Percentiles rank a stretch among this genome's conserved stretches.
Conservation (phyloP, 164 flowering plant genomes). For the Stephania yunnanensis region DNA sequence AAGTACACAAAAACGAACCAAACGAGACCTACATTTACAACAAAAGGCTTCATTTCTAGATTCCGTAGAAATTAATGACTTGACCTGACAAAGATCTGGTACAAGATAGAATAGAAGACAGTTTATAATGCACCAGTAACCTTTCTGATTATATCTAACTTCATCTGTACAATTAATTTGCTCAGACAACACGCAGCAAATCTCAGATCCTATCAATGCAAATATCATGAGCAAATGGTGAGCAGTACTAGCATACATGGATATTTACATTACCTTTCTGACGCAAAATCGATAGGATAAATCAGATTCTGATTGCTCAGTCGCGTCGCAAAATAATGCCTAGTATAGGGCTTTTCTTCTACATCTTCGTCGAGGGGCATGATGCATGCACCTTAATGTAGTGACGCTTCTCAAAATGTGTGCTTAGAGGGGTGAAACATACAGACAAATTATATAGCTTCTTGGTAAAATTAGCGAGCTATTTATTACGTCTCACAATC, state of each 20-base stretch:
- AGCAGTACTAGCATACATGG: neutral
- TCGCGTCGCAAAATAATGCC: neutral
- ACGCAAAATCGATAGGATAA: neutral
- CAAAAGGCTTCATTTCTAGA: neutral
- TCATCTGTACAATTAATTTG: neutral
- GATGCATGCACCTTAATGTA: too few species aligned
- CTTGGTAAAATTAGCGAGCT: neutral
- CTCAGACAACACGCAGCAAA: neutral
- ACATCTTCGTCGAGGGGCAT: neutral
- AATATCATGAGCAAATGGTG: neutral
- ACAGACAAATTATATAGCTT: neutral
- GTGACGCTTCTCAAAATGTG: neutral
- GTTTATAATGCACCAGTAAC: neutral
- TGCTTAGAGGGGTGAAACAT: neutral
- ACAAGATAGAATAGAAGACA: neutral
- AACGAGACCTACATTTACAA: too few species aligned
- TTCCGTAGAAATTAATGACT: neutral
- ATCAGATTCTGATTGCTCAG: neutral
- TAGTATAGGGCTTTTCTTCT: neutral
- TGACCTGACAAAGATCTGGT: neutral
- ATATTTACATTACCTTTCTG: neutral
- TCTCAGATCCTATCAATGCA: neutral
- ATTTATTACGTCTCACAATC: slow-evolving; percentile 1
- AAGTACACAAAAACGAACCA: too few species aligned
- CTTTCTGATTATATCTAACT: neutral